Evolutionary conservation across 1,284 basidiomycete genomes (phyloP), one percentile per base, ranked within the genome.

Genomic region (Pisolithus thermaeus): DNA sequence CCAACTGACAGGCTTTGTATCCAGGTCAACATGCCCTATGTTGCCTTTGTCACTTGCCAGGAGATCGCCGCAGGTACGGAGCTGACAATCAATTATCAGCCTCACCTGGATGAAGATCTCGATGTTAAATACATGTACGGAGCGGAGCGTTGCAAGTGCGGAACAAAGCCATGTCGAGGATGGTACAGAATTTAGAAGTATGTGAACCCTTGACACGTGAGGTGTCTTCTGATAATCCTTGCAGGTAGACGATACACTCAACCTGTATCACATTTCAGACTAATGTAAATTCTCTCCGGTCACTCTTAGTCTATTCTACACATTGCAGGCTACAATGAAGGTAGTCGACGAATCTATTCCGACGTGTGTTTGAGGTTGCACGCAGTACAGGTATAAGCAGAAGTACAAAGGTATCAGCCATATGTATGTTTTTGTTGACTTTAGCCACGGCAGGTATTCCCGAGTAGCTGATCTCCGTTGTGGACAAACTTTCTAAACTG

Each of bases 61-160:
- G 60, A 76, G 53, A 80, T 87, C 50, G 68, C 66, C 0, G 71
- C 76, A 0, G 63, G 69, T 32, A 76, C 71, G 3, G 84, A 87
- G 54, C 73, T 86, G 3, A 80, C 79, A 0, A 74, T 86, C 25
- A 81, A 87, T 60, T 87, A 87, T 56, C 69, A 80, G 55, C 82
- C 84, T 18, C 61, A 59, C 22, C 64, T 65, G 7, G 66, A 61
- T 25, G 56, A 50, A 35, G 53, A 65, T 25, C 16, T 45, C 11
- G 37, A n/a, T 36, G 55, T 23, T 44, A 69, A 69, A 42, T 55
- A 55, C 20, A 66, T 68, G 27, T 49, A 48, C 14, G 43, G 52
- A 6, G 61, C 51, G 7, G 47, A 48, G 3, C 49, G 51, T 4
- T 66, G 64, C 42, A 51, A 12, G 25, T 66, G 64, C 45, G 53